Evolutionary conservation across 768 basidiomycete species (phyloP).

Genomic region (Pholiota molesta): DNA sequence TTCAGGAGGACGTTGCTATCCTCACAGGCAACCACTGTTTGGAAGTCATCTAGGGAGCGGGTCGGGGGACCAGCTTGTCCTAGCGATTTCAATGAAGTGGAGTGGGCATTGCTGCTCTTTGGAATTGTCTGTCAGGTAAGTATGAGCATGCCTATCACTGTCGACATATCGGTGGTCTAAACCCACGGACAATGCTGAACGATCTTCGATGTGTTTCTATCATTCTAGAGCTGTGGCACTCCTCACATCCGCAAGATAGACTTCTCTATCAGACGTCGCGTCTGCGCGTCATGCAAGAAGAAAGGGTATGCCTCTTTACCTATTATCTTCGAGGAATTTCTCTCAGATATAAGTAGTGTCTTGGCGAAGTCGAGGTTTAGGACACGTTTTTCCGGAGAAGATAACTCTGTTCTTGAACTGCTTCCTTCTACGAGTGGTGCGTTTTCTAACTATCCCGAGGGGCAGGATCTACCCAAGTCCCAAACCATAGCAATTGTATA

Average conservation of each 20-base stretch:
- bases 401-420: slow-evolving; percentile 29
- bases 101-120: slow-evolving; percentile 32
- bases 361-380: slow-evolving; percentile 26
- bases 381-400: slow-evolving; percentile 26
- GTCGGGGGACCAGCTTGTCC: slow-evolving; percentile 24
- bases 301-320: not conserved
- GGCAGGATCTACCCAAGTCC: not conserved
- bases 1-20: slow-evolving; percentile 25
- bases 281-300: slow-evolving; percentile 14
- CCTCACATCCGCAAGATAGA: slow-evolving; percentile 5
- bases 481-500: not conserved
- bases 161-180: not conserved
- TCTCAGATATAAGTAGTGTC: slow-evolving; percentile 19
- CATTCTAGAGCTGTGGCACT: slow-evolving; percentile 6
- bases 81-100: slow-evolving; percentile 25
- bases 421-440: slow-evolving; percentile 32
- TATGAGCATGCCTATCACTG: not conserved
- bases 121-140: slow-evolving; percentile 27
- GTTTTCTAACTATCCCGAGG: not conserved
- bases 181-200: not conserved
- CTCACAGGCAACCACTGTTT: slow-evolving; percentile 21
- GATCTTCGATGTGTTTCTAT: not conserved
- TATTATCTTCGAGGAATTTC: not conserved
- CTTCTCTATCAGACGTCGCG: slow-evolving; percentile 14
- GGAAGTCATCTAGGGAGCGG: slow-evolving; percentile 25